Evolutionary conservation across 768 basidiomycete genomes (phyloP).

Genomic region (Lactarius quietus): DNA sequence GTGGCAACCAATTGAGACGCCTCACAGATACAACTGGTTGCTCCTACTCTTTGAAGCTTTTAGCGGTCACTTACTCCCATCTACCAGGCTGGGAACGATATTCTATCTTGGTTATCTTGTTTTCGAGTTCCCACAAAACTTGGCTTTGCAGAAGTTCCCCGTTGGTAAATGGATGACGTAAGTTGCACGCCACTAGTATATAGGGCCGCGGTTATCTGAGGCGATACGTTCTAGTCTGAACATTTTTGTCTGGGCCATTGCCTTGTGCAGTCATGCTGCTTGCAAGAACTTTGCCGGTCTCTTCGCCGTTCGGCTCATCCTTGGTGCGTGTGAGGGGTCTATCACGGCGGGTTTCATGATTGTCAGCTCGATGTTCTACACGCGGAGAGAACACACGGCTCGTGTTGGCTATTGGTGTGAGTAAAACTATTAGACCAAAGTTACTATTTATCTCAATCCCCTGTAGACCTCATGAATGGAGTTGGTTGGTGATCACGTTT

Average conservation of each 20-base stretch:
- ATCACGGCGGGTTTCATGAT: slow-evolving; percentile 77
- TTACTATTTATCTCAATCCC: too few species aligned
- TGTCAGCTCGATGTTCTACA: slow-evolving; percentile 77
- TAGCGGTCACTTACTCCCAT: too few species aligned
- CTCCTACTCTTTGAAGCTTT: too few species aligned
- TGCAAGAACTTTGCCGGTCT: not conserved
- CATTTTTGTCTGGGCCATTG: slow-evolving; percentile 28
- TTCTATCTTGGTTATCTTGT: slow-evolving; percentile 46
- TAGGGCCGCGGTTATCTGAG: not conserved
- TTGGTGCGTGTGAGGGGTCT: slow-evolving; percentile 49
- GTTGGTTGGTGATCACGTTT: slow-evolving; percentile 36
- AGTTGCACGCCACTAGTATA: slow-evolving; percentile 11
- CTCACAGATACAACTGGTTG: too few species aligned
- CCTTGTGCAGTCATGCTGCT: too few species aligned
- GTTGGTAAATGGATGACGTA: slow-evolving; percentile 83
- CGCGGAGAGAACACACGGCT: slow-evolving; percentile 58
- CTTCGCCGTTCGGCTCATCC: too few species aligned
- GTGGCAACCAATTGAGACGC: too few species aligned
- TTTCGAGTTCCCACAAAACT: slow-evolving; percentile 78
- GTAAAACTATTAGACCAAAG: too few species aligned
- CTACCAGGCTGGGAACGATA: too few species aligned
- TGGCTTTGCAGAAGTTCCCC: slow-evolving; percentile 66
- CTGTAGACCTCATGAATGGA: too few species aligned
- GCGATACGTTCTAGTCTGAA: too few species aligned
- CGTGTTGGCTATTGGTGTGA: slow-evolving; percentile 59